These are phyloP conservation scores for Cornus suecica DNA, from an alignment of 148 eudicot genomes.

Conservation along the genomic window DNA sequence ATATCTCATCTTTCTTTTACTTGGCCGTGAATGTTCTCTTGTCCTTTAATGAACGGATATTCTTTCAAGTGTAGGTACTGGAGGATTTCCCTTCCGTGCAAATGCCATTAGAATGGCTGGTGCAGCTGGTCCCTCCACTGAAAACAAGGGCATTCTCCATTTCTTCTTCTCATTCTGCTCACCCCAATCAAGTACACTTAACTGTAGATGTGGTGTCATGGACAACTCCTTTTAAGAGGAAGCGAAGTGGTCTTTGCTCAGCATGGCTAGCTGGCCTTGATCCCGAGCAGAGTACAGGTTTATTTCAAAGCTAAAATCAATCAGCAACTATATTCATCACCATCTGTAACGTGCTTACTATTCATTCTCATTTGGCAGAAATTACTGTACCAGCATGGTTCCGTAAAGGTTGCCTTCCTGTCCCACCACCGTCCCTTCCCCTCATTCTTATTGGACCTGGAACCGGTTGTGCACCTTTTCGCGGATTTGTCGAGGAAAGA, in stretches of 20 bases:
- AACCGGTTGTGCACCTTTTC: constrained; percentile 95
- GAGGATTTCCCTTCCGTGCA: constrained; percentile 93
- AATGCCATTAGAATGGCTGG: constrained; percentile 95
- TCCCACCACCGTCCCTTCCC: constrained; percentile 80
- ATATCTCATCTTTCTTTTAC: background rate
- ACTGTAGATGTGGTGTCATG: constrained; percentile 76
- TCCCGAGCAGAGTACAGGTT: constrained; percentile 49
- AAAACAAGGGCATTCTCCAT: constrained; percentile 86
- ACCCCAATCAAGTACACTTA: constrained; percentile 82
- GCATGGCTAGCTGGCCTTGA: constrained; percentile 78
- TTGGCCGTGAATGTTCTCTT: background rate
- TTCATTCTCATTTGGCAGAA: constrained; percentile 32
- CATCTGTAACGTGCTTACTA: background rate
- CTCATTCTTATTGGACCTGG: constrained; percentile 94
- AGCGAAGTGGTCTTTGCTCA: constrained; percentile 83
- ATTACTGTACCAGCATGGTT: constrained; percentile 74
- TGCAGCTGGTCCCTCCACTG: constrained; percentile 79
- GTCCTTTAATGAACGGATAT: background rate
- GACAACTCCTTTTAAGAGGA: constrained; percentile 80
- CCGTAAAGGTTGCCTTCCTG: constrained; percentile 75
- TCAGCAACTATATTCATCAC: background rate
- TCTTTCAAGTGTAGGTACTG: constrained; percentile 45
- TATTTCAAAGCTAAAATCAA: background rate
- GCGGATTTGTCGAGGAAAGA: constrained; percentile 77
- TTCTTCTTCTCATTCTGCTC: constrained; percentile 73